These are phyloP conservation scores for Penicillium sp. DNA, from an alignment of 2,329 filamentous ascomycete species.

Conservation along the genomic window DNA sequence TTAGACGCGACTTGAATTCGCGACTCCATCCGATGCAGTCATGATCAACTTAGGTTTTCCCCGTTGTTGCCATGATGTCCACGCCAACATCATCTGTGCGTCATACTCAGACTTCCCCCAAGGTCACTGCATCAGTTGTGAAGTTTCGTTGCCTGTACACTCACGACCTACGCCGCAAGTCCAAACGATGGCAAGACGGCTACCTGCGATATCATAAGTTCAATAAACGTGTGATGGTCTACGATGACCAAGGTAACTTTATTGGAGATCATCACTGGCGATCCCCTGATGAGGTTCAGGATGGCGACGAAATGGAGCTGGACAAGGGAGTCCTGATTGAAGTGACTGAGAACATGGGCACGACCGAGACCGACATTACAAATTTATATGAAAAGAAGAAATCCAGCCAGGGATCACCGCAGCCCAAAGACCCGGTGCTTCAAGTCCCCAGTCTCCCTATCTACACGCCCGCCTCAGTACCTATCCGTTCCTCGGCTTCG, in stretches of 20 bases:
- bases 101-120: constrained; percentile 46
- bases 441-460: constrained; percentile 44
- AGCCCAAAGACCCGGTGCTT: constrained; percentile 34
- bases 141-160: constrained; percentile 87
- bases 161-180: constrained; percentile 78
- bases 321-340: constrained; percentile 78
- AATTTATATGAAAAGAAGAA: constrained; percentile 71
- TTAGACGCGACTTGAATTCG: background rate
- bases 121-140: constrained; percentile 70
- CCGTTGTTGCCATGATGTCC: constrained; percentile 21
- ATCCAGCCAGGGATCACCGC: constrained; percentile 31
- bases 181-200: constrained; percentile 93
- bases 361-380: constrained; percentile 73
- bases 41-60: background rate
- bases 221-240: constrained; percentile 88
- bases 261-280: constrained; percentile 84
- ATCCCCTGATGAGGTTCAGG: constrained; percentile 64
- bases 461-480: constrained; percentile 5
- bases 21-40: background rate
- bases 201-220: constrained; percentile 83
- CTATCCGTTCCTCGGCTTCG: constrained; percentile 24
- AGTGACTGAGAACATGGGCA: constrained; percentile 72
- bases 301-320: constrained; percentile 78
- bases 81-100: constrained; percentile 26
- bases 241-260: constrained; percentile 75